Conservation (phyloP, 176 grass and related monocot species). For the Aegilops umbellulata region DNA sequence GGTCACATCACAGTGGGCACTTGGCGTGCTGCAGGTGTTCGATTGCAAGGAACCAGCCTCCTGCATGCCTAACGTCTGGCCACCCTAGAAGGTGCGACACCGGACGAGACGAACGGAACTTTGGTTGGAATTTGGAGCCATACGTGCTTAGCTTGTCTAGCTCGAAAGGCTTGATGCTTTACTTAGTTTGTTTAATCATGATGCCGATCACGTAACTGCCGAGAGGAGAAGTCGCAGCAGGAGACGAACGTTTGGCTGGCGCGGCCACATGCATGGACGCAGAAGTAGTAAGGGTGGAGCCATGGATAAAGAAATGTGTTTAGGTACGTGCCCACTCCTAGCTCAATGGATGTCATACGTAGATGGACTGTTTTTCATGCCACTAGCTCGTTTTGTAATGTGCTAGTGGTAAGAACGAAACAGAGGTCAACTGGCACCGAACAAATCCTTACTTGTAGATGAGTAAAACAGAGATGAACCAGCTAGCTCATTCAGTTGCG, state of each 20-base stretch:
- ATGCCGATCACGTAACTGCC: background rate
- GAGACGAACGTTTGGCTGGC: background rate
- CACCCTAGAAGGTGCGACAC: background rate
- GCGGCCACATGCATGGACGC: background rate
- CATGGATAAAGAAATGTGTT: background rate
- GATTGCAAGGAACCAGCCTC: background rate
- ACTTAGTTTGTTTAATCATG: background rate
- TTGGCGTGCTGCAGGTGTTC: background rate
- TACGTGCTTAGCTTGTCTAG: background rate
- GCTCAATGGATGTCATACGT: background rate
- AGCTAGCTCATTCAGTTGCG: too few relatives aligned
- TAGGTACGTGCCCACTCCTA: background rate
- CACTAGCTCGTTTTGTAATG: background rate
- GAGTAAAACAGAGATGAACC: too few relatives aligned
- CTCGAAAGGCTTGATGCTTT: background rate
- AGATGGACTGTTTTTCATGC: background rate
- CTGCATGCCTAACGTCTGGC: slow-evolving; percentile 21
- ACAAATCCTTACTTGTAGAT: too few relatives aligned
- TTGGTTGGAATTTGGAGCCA: background rate
- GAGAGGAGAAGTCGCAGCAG: background rate
- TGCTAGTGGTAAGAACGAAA: background rate
- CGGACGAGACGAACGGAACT: background rate
- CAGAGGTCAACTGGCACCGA: slow-evolving; percentile 28
- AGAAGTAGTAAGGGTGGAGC: background rate
- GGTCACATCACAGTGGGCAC: slow-evolving; percentile 28